Base-by-base conservation (phyloP, 352 stramenopile species). In the Halophytophthora batemanensis region DNA sequence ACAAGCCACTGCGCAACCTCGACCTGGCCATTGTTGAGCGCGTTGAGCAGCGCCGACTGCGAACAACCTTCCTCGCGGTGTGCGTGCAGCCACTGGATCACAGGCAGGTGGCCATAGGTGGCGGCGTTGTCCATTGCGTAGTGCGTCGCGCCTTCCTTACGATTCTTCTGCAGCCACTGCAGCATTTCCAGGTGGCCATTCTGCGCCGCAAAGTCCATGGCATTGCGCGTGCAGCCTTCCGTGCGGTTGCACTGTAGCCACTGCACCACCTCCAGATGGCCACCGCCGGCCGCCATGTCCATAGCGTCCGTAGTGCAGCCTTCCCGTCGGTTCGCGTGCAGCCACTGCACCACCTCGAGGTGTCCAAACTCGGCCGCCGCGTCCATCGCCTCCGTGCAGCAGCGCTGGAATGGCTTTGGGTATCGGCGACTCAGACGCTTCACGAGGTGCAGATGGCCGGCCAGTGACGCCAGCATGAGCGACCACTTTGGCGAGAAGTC, bases 241-340 rank as follows among this genome's bases (percentile, higher is more conserved):
- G 14, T 61, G 2, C 74, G 65, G 40, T 87, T 52, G 3, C 33
- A 38, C n/a, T 90, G 79, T 12, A 90, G 61, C 77, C 77, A 90
- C 46, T 84, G 55, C 7, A 87, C 70, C 18, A 83, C 59, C 0
- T 59, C 22, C 17, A 85, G 36, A 42, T 87, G 74, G 10, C 77
- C 77, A 46, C 83, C 83, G 19, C 53, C 53, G 6, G 77, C 77
- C 3, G 77, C 77, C 66, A 85, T 75, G 45, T 85, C 71, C 71
- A 87, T 85, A 0, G 74, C 77, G 46, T 85, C 77, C n/a, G 69
- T 85, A 21, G 69, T 79, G 57, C 77, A 87, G 35, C 77, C 77
- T 52, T 85, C 73, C 2, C 29, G 8, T 0, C 77, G 58, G 52
- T 85, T 56, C 2, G 33, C 15, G 37, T 85, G 71, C 40, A 91